Evolutionary conservation across 345 rosid genomes (phyloP).

Genomic region (Psidium friedrichsthalianum): DNA sequence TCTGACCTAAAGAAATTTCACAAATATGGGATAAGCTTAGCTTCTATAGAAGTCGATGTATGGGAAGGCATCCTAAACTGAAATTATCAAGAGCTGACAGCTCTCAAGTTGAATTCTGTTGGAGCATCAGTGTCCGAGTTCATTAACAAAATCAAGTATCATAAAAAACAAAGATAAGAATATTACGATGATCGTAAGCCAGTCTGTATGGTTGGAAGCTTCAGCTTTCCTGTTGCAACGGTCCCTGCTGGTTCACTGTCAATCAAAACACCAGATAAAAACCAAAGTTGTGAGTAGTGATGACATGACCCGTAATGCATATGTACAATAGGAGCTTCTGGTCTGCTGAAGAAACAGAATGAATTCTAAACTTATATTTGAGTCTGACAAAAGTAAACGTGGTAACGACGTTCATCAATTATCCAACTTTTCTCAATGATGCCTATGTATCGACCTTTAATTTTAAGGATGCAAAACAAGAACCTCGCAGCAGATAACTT

Average conservation of each 20-base stretch:
- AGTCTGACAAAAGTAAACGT: neutral
- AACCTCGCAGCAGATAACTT: neutral
- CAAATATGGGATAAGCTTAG: neutral
- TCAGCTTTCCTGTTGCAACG: slow-evolving; percentile 81
- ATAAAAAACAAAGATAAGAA: neutral
- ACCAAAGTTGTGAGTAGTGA: neutral
- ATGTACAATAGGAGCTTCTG: neutral
- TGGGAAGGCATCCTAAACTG: neutral
- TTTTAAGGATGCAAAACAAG: neutral
- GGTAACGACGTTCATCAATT: neutral
- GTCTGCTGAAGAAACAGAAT: neutral
- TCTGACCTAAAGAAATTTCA: neutral
- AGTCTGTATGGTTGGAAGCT: slow-evolving; percentile 72
- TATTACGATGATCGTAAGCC: slow-evolving; percentile 90
- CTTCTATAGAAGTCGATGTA: neutral
- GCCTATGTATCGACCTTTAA: neutral
- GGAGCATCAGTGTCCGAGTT: neutral
- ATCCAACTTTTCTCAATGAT: neutral
- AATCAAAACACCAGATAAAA: slow-evolving; percentile 2
- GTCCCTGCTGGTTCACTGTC: slow-evolving; percentile 86
- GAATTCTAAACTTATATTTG: neutral
- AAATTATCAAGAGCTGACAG: neutral
- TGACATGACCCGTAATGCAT: neutral
- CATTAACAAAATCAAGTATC: neutral
- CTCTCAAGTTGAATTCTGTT: neutral